These are phyloP conservation scores for Cutaneotrichosporon cutaneum DNA, from an alignment of 1,284 basidiomycete species.

Conservation along the genomic window DNA sequence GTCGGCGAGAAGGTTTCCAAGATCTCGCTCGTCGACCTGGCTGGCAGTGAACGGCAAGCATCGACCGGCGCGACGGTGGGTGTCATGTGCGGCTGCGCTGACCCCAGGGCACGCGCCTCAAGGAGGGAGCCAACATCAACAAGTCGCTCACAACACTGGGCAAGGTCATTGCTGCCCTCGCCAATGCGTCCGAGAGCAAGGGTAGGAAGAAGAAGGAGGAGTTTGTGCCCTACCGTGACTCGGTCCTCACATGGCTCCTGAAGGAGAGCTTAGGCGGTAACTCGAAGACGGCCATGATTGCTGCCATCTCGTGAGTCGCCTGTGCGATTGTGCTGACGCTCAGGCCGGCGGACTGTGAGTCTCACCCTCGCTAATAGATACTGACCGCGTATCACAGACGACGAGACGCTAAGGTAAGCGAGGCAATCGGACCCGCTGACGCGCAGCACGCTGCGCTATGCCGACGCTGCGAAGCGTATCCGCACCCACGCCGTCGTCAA, in stretches of 20 bases:
- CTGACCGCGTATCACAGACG: slow-evolving; percentile 56
- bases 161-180: slow-evolving; percentile 92
- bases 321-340: slow-evolving; percentile 6
- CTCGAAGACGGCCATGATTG: slow-evolving; percentile 85
- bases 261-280: slow-evolving; percentile 97
- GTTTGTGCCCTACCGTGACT: slow-evolving; percentile 91
- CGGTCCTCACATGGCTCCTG: slow-evolving; percentile 92
- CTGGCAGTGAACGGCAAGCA: slow-evolving; percentile 95
- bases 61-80: slow-evolving; percentile 84
- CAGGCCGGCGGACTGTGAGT: slow-evolving; percentile 69
- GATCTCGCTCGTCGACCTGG: slow-evolving; percentile 90
- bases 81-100: background rate
- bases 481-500: slow-evolving; percentile 99
- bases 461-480: slow-evolving; percentile 98
- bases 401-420: slow-evolving; percentile 78
- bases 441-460: slow-evolving; percentile 65
- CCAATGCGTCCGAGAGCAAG: slow-evolving; percentile 62
- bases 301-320: slow-evolving; percentile 71
- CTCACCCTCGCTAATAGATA: background rate
- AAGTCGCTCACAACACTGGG: slow-evolving; percentile 95
- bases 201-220: slow-evolving; percentile 74
- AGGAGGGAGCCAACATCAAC: slow-evolving; percentile 97
- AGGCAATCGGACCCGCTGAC: slow-evolving; percentile 1
- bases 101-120: slow-evolving; percentile 70
- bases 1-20: slow-evolving; percentile 95